These are phyloP conservation scores for Lophium mytilinum DNA, from an alignment of 495 filamentous ascomycete genomes.

Conservation along the genomic window DNA sequence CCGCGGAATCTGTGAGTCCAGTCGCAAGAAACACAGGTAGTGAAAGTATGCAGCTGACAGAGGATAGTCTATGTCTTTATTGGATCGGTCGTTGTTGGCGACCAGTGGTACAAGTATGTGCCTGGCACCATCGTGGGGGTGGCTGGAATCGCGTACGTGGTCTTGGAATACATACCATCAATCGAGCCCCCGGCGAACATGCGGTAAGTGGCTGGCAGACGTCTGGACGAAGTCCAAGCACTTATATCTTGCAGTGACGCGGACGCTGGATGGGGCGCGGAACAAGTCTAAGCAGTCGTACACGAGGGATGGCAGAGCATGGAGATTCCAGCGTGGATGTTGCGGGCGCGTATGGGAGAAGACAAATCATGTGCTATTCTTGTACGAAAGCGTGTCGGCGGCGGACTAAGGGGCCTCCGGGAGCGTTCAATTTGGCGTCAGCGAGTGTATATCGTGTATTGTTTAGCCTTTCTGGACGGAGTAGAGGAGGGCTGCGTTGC, in stretches of 20 bases:
- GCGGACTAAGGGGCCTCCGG: background rate
- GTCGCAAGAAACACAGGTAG: background rate
- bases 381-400: slow-evolving; percentile 6
- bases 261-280: slow-evolving; percentile 84
- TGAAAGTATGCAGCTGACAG: slow-evolving; percentile 14
- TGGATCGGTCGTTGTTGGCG: slow-evolving; percentile 71
- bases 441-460: background rate
- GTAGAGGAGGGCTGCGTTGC: background rate
- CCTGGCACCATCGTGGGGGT: slow-evolving; percentile 32
- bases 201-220: slow-evolving; percentile 41
- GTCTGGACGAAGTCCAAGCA: background rate
- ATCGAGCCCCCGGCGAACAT: slow-evolving; percentile 98
- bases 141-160: slow-evolving; percentile 41
- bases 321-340: background rate
- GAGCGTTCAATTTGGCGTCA: background rate
- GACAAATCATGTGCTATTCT: slow-evolving; percentile 9
- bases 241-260: slow-evolving; percentile 43
- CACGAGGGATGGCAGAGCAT: background rate
- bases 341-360: background rate
- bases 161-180: slow-evolving; percentile 85
- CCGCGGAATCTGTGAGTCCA: slow-evolving; percentile 79
- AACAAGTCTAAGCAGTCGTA: slow-evolving; percentile 60
- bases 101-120: slow-evolving; percentile 34
- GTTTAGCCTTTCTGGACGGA: background rate
- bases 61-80: slow-evolving; percentile 87